Conservation (phyloP, 768 basidiomycete species). For the Kwoniella pini region DNA sequence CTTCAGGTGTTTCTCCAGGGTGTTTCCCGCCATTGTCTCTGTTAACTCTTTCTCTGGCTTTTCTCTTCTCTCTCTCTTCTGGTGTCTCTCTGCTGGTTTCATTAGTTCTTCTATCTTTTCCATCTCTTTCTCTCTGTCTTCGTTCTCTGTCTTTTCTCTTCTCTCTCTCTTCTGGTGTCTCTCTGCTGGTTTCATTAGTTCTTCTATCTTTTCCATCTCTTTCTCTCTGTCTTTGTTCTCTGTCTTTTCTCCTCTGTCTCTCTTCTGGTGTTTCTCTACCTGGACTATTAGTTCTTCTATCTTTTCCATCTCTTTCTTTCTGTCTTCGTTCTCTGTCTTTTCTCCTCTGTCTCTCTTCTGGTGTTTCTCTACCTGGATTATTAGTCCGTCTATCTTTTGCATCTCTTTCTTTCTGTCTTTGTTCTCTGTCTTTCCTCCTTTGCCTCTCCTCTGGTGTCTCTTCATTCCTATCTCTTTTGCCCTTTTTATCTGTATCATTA, state of each 20-base stretch:
- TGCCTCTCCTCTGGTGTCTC: neutral
- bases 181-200: neutral
- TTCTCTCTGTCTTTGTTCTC: constrained; percentile 10
- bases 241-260: neutral
- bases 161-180: neutral
- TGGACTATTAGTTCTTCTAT: neutral
- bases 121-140: constrained; percentile 1
- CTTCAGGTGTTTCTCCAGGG: neutral
- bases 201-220: constrained; percentile 2
- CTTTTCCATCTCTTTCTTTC: neutral
- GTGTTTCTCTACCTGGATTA: neutral
- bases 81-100: too few relatives aligned
- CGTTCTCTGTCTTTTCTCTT: constrained; percentile 1
- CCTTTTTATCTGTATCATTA: constrained; percentile 6
- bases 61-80: constrained; percentile 5
- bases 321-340: constrained; percentile 3
- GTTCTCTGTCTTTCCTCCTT: too few relatives aligned
- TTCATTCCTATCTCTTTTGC: constrained; percentile 15
- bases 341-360: neutral
- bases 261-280: constrained; percentile 1
- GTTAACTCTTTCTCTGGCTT: neutral
- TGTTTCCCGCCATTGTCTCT: neutral
- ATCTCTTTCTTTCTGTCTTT: too few relatives aligned
- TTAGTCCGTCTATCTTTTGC: too few relatives aligned
- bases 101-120: neutral